A percentile compares a stretch with the other conserved stretches of the same genome.
These are phyloP conservation scores for Triticum monococcum DNA, from an alignment of 176 grass and related monocot genomes.

Conservation along the genomic window DNA sequence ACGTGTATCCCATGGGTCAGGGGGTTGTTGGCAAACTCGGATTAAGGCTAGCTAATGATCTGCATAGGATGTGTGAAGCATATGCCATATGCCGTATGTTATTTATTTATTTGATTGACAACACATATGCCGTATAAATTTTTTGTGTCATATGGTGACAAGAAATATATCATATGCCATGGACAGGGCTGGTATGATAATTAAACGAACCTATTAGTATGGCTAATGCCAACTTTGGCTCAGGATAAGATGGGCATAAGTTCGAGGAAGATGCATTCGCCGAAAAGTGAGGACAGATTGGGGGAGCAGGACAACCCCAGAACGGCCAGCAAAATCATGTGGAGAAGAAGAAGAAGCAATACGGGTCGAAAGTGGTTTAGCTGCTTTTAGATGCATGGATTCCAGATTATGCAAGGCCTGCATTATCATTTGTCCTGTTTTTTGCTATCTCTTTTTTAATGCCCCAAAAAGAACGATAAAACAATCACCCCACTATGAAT, in stretches of 20 bases:
- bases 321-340: background rate
- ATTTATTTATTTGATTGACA: background rate
- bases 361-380: background rate
- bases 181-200: background rate
- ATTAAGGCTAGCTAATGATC: background rate
- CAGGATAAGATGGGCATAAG: conserved; percentile 26
- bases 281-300: background rate
- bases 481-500: background rate
- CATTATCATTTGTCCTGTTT: background rate
- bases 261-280: conserved; percentile 6
- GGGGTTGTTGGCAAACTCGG: background rate
- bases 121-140: too few relatives aligned
- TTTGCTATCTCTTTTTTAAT: background rate
- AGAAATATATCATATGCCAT: too few relatives aligned
- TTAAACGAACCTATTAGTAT: background rate
- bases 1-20: background rate
- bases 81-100: background rate
- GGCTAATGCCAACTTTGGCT: background rate
- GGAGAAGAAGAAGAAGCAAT: background rate
- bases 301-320: background rate
- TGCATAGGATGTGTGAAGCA: conserved; percentile 10
- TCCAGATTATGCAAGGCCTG: background rate
- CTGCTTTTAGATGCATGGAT: background rate
- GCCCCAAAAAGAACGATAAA: background rate
- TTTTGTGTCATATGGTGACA: background rate